Evolutionary conservation across 768 basidiomycete species (phyloP).

Genomic region (Tulasnella calospora): DNA sequence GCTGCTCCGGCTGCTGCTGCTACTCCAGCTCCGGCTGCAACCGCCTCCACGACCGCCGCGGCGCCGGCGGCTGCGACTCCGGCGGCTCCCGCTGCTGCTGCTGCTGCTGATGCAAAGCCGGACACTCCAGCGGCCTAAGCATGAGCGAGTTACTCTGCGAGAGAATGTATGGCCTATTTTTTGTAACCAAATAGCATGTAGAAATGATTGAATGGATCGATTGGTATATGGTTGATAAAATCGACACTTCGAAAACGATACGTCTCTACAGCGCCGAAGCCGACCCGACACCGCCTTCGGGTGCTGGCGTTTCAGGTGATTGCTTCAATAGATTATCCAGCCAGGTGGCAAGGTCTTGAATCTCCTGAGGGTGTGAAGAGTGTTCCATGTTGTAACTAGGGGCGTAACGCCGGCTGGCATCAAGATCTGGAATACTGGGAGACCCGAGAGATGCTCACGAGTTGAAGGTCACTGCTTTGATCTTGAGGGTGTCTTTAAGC

Average conservation of each 20-base stretch:
- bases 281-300: neutral
- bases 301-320: neutral
- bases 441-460: constrained; percentile 5
- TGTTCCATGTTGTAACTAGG: constrained; percentile 54
- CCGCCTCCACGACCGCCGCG: neutral
- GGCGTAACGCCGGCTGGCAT: constrained; percentile 31
- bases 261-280: neutral
- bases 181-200: neutral
- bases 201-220: neutral
- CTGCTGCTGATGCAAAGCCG: neutral
- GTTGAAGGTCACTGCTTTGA: constrained; percentile 40
- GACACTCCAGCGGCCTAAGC: neutral
- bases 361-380: constrained; percentile 56
- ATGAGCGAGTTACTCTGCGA: neutral
- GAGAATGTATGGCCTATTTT: neutral
- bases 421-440: constrained; percentile 25
- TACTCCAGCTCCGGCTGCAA: neutral
- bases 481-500: constrained; percentile 51
- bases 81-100: neutral
- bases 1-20: neutral
- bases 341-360: constrained; percentile 67
- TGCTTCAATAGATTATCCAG: constrained; percentile 43
- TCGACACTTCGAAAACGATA: neutral
- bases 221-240: neutral
- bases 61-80: too few species aligned